A percentile compares a stretch with the other conserved stretches of the same genome.
phyloP scores from a whole-genome alignment of 2,329 filamentous ascomycete species.

The Pseudocercospora cruenta region DNA sequence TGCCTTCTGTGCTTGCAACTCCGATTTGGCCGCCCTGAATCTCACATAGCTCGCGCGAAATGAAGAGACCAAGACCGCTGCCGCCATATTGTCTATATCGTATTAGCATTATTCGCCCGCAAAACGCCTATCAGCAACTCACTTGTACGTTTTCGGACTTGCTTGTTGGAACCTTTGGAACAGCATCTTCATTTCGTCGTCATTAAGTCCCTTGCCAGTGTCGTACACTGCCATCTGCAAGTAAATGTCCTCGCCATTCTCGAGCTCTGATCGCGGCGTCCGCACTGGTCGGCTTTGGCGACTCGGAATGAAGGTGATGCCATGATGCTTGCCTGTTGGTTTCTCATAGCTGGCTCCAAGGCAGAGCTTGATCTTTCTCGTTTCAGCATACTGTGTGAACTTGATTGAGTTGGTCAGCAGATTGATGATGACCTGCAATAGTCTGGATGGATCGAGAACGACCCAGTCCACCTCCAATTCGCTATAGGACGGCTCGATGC shows the following conservation, averaged over 20 bases:
- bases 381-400: slow-evolving; percentile 45
- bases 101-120: not conserved
- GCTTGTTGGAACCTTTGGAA: slow-evolving; percentile 49
- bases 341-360: slow-evolving; percentile 41
- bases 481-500: slow-evolving; percentile 42
- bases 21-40: slow-evolving; percentile 51
- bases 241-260: slow-evolving; percentile 42
- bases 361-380: slow-evolving; percentile 44
- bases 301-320: slow-evolving; percentile 39
- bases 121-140: not conserved
- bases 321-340: slow-evolving; percentile 39
- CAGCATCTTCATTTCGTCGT: slow-evolving; percentile 45
- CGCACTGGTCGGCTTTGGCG: slow-evolving; percentile 29
- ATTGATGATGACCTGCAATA: slow-evolving; percentile 49
- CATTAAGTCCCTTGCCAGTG: slow-evolving; percentile 46
- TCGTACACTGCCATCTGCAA: slow-evolving; percentile 50
- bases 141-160: slow-evolving; percentile 37
- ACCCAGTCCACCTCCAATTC: slow-evolving; percentile 44
- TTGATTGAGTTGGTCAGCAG: slow-evolving; percentile 54
- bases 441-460: slow-evolving; percentile 47
- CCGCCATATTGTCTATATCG: slow-evolving; percentile 45
- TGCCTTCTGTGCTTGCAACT: slow-evolving; percentile 43
- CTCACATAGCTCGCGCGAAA: slow-evolving; percentile 50
- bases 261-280: slow-evolving; percentile 38
- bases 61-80: slow-evolving; percentile 50